Percentiles rank a stretch among this genome's conserved stretches.
Evolutionary conservation across 2,329 filamentous ascomycete genomes (phyloP).

Genomic region (Colletotrichum tanaceti): DNA sequence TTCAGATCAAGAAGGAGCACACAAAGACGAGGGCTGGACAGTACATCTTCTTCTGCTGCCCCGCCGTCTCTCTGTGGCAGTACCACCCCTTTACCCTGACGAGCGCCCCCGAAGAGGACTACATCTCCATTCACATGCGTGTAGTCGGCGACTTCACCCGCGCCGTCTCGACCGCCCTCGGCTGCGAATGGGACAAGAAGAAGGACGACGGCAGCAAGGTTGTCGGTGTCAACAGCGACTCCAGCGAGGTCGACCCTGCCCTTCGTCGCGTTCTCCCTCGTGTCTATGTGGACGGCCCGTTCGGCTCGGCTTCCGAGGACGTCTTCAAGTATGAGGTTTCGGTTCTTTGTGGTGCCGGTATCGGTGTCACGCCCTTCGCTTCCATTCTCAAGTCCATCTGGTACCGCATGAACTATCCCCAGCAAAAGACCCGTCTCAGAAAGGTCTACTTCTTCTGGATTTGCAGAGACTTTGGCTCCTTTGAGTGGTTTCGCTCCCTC

Average conservation of each 20-base stretch:
- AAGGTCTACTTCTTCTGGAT: conserved; percentile 97
- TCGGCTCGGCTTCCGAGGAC: conserved; percentile 87
- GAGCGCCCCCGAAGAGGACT: conserved; percentile 88
- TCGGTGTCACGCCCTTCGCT: conserved; percentile 87
- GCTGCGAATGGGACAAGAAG: conserved; percentile 77
- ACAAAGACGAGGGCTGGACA: conserved; percentile 84
- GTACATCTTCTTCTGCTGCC: conserved; percentile 91
- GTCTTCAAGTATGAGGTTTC: conserved; percentile 90
- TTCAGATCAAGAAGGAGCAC: conserved; percentile 91
- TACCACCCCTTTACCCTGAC: conserved; percentile 90
- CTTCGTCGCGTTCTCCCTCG: conserved; percentile 80
- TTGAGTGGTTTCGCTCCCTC: conserved; percentile 90
- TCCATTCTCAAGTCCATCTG: conserved; percentile 92
- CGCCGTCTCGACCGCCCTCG: conserved; percentile 74
- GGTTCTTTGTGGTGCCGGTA: conserved; percentile 83
- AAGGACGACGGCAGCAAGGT: conserved; percentile 71
- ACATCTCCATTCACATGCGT: conserved; percentile 87
- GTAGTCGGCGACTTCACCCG: conserved; percentile 86
- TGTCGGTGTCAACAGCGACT: conserved; percentile 73
- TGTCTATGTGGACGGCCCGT: conserved; percentile 86
- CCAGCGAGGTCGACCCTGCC: conserved; percentile 72
- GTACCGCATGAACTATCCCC: conserved; percentile 91
- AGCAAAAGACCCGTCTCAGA: conserved; percentile 79
- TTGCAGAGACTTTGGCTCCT: conserved; percentile 86
- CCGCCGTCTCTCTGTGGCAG: conserved; percentile 87